Evolutionary conservation across 2,329 filamentous ascomycete species (phyloP), one percentile per base, ranked within the genome.

Genomic region (Chaetomiaceae sp.): DNA sequence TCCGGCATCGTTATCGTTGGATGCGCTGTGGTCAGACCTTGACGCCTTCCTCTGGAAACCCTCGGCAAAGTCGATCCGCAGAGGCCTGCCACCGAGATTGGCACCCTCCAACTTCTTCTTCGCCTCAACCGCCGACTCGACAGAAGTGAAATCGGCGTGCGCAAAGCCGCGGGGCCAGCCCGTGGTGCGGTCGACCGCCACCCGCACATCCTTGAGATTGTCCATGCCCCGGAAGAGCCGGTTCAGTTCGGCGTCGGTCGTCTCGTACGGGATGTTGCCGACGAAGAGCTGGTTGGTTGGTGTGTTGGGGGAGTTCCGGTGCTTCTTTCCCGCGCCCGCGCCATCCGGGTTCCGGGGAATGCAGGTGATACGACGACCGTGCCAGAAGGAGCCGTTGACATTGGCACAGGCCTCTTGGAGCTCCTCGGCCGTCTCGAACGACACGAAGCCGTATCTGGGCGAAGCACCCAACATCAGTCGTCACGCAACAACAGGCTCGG

Each of bases 221-320:
- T 78, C 73, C 55, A 95, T 75, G 21, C 82, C 78, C 53, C 78
- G 75, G 78, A 95, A 92, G 23, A 95, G 71, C 48, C 83, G 77
- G 71, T 91, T 90, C 49, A 96, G 75, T 64, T 95, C 90, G 49
- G 81, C 80, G 65, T 95, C 90, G 8, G 86, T 87, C 74, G 91
- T 86, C 71, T 95, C 87, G 66, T 87, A 94, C 10, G 88, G 84
- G 71, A 96, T 82, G 74, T 94, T 94, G 61, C 90, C 89, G 61
- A 96, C 81, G 74, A 87, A 95, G 30, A 95, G 62, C 34, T 58
- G 62, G n/a, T 29, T 27, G 13, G 63, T 65, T 14, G 67, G 67
- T 33, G 48, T 37, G 7, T 10, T 29, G 43, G 47, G 46, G 1
- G 33, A 25, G 16, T 41, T 43, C 14, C 23, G 16, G 1, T 40